These are phyloP conservation scores for Oryza glaberrima DNA, from an alignment of 176 grass and related monocot species.

Conservation along the genomic window DNA sequence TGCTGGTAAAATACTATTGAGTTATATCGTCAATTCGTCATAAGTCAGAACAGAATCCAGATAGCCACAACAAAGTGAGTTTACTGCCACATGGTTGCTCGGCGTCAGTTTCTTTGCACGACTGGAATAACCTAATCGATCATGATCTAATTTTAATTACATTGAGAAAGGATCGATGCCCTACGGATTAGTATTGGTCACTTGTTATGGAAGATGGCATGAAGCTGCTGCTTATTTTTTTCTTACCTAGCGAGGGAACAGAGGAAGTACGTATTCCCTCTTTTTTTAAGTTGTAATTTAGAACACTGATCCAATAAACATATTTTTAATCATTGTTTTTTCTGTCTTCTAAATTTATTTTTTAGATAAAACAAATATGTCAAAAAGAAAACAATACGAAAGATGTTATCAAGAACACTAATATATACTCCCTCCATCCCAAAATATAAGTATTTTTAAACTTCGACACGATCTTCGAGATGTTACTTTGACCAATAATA, in stretches of 20 bases:
- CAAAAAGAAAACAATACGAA: too few species aligned
- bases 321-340: too few species aligned
- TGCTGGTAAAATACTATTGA: not conserved
- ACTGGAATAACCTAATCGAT: slow-evolving; percentile 21
- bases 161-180: not conserved
- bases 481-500: too few species aligned
- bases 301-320: too few species aligned
- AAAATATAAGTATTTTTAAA: too few species aligned
- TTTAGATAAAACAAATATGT: too few species aligned
- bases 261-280: too few species aligned
- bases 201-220: not conserved
- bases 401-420: too few species aligned
- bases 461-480: too few species aligned
- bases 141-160: not conserved
- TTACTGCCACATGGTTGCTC: slow-evolving; percentile 24
- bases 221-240: not conserved
- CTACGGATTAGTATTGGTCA: not conserved
- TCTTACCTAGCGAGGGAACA: not conserved
- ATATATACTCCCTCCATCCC: too few species aligned
- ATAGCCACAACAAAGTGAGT: not conserved
- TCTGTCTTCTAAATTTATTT: too few species aligned
- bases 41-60: slow-evolving; percentile 23
- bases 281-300: too few species aligned
- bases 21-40: slow-evolving; percentile 26
- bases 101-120: not conserved